phyloP scores from a whole-genome alignment of 192 early-diverging fungal genomes.

The Paraglomus brasilianum region DNA sequence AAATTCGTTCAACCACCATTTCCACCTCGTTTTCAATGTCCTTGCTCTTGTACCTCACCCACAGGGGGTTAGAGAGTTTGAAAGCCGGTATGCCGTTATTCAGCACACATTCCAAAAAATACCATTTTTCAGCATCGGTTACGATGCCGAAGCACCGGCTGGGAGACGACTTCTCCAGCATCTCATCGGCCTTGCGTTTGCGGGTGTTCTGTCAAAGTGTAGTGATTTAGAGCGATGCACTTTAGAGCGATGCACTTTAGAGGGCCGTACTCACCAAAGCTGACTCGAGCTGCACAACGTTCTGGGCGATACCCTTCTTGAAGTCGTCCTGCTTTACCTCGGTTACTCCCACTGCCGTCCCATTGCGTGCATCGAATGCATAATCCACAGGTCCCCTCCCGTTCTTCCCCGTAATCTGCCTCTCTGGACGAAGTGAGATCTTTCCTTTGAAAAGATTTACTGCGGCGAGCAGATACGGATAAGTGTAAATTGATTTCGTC shows the following conservation, averaged over 20 bases:
- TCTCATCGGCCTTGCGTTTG: constrained; percentile 28
- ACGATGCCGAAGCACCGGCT: constrained; percentile 40
- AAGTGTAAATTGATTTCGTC: too few relatives aligned
- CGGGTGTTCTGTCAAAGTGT: background rate
- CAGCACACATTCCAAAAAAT: constrained; percentile 37
- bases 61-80: too few relatives aligned
- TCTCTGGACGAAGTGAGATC: constrained; percentile 30
- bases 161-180: constrained; percentile 25
- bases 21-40: too few relatives aligned
- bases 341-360: constrained; percentile 29
- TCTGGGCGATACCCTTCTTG: constrained; percentile 35
- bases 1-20: too few relatives aligned
- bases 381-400: constrained; percentile 32
- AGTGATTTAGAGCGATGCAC: too few relatives aligned
- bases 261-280: constrained; percentile 30
- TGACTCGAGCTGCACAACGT: constrained; percentile 35
- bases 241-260: background rate
- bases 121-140: constrained; percentile 32
- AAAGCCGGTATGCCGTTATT: background rate
- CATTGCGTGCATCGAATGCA: constrained; percentile 12
- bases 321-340: constrained; percentile 34
- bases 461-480: too few relatives aligned
- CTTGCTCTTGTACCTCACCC: too few relatives aligned
- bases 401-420: constrained; percentile 26
- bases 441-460: constrained; percentile 23